Conservation (phyloP, 495 filamentous ascomycete species). For the Diplogelasinospora grovesii region DNA sequence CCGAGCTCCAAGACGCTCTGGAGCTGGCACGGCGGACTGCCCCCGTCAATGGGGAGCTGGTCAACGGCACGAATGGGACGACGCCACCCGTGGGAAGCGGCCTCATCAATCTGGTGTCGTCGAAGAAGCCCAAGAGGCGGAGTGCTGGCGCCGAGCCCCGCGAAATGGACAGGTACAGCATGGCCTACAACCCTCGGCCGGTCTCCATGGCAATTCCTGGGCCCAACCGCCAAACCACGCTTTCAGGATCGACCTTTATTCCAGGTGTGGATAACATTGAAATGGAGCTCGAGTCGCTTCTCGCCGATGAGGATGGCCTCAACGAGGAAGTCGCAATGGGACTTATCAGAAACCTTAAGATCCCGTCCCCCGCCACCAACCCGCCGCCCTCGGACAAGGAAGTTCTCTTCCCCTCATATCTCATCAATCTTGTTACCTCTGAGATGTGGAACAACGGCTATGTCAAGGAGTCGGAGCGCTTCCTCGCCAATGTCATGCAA, state of each 20-base stretch:
- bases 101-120: conserved; percentile 92
- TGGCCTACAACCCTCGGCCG: conserved; percentile 86
- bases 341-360: conserved; percentile 92
- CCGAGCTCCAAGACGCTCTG: conserved; percentile 86
- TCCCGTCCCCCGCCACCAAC: conserved; percentile 73
- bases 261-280: conserved; percentile 84
- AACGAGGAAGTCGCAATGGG: conserved; percentile 96
- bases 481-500: conserved; percentile 99
- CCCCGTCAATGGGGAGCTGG: conserved; percentile 60
- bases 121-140: conserved; percentile 93
- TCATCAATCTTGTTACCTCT: conserved; percentile 97
- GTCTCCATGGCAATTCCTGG: conserved; percentile 82
- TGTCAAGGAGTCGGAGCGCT: conserved; percentile 98
- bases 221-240: conserved; percentile 55
- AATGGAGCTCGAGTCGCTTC: conserved; percentile 82
- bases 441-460: conserved; percentile 99
- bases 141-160: conserved; percentile 87
- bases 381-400: conserved; percentile 95
- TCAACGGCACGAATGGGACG: conserved; percentile 51
- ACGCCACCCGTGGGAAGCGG: conserved; percentile 55
- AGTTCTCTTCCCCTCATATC: conserved; percentile 94
- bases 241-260: conserved; percentile 59
- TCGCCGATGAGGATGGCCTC: conserved; percentile 89
- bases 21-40: conserved; percentile 70
- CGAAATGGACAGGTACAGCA: conserved; percentile 79